A percentile compares a stretch with the other conserved stretches of the same genome.
Evolutionary conservation across 2,329 filamentous ascomycete genomes (phyloP).

Genomic region (Aspergillus sp.): DNA sequence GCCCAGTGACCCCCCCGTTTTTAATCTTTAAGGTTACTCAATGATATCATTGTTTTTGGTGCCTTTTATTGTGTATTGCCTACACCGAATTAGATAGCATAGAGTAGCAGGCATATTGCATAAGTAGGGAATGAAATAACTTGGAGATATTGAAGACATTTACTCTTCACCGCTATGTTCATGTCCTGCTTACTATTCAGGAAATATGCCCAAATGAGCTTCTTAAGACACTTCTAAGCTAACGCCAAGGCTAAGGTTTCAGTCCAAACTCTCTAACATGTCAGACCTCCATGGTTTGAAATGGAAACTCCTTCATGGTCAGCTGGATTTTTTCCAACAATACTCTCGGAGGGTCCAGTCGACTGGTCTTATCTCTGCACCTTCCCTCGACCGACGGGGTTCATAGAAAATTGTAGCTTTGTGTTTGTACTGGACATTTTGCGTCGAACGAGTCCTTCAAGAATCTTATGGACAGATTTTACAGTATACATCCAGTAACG

Average conservation of each 20-base stretch:
- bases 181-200: background rate
- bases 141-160: background rate
- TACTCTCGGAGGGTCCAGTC: too few species aligned
- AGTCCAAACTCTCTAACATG: background rate
- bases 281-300: background rate
- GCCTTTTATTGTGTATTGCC: background rate
- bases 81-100: background rate
- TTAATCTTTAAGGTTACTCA: background rate
- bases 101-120: background rate
- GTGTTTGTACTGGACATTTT: too few species aligned
- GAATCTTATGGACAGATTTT: too few species aligned
- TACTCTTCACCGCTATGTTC: background rate
- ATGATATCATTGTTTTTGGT: slow-evolving; percentile 1
- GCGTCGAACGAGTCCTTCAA: too few species aligned
- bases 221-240: too few species aligned
- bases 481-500: too few species aligned
- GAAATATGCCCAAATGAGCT: background rate
- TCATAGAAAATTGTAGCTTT: too few species aligned
- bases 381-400: too few species aligned
- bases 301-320: background rate
- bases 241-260: background rate
- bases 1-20: background rate
- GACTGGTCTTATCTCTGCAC: too few species aligned
- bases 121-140: background rate
- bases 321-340: background rate